Conservation (phyloP, 139 green algal species). For the Chlorella sp. region DNA sequence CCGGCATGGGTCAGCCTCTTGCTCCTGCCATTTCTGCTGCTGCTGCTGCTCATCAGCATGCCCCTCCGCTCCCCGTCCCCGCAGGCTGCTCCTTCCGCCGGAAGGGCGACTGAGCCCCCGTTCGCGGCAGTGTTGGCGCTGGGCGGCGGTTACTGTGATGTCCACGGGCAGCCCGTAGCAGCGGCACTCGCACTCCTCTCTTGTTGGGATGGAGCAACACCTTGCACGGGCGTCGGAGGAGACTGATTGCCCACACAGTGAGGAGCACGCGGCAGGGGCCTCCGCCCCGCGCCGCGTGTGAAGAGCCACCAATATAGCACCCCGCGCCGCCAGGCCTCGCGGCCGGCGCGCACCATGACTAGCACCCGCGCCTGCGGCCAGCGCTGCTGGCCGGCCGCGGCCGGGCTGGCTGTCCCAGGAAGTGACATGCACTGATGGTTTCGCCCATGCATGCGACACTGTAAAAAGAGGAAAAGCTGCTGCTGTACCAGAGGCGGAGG, state of each 20-base stretch:
- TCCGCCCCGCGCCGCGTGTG: neutral
- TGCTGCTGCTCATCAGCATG: neutral
- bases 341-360: neutral
- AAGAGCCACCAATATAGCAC: slow-evolving; percentile 4
- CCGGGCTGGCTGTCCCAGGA: slow-evolving; percentile 4
- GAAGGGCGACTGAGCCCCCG: slow-evolving; percentile 89
- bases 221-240: no score
- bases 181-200: neutral
- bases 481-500: no score
- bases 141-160: neutral
- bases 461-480: slow-evolving; percentile 21
- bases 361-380: neutral
- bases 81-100: slow-evolving; percentile 94
- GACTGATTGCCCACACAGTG: neutral
- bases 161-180: neutral
- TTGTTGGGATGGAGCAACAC: no score
- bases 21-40: neutral
- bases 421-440: neutral
- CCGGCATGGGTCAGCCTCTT: neutral
- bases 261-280: neutral
- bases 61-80: neutral
- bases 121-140: neutral
- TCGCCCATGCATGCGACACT: no score
- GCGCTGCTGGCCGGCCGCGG: neutral
- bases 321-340: neutral